These are phyloP conservation scores for Lentinus brumalis DNA, from an alignment of 768 basidiomycete species.

Conservation along the genomic window DNA sequence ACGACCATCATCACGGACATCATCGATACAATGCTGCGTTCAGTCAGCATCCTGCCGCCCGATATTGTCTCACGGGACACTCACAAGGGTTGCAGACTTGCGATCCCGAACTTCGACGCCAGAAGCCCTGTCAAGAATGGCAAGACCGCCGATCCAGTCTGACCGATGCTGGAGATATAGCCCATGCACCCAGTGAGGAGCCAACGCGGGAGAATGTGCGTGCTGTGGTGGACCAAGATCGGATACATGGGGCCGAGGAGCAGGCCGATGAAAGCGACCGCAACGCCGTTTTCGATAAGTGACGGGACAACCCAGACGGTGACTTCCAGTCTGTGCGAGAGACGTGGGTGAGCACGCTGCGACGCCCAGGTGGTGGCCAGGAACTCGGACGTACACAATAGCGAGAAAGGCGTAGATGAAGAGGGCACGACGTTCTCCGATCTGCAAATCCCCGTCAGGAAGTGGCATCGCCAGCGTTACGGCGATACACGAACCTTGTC, in stretches of 20 bases:
- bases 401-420: slow-evolving; percentile 30
- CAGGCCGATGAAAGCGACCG: slow-evolving; percentile 36
- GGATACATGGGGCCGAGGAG: slow-evolving; percentile 56
- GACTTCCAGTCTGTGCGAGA: slow-evolving; percentile 19
- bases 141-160: slow-evolving; percentile 69
- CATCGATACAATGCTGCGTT: slow-evolving; percentile 45
- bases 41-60: neutral
- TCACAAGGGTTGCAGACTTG: slow-evolving; percentile 63
- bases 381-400: slow-evolving; percentile 21
- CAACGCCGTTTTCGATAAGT: slow-evolving; percentile 52
- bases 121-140: slow-evolving; percentile 77
- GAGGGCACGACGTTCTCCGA: slow-evolving; percentile 30
- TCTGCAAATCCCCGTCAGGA: slow-evolving; percentile 12
- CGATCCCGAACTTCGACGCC: slow-evolving; percentile 61
- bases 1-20: slow-evolving; percentile 57
- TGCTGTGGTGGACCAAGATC: slow-evolving; percentile 68
- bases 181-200: slow-evolving; percentile 57
- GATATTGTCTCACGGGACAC: slow-evolving; percentile 22
- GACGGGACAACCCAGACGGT: slow-evolving; percentile 56
- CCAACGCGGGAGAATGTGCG: slow-evolving; percentile 69
- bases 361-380: no score
- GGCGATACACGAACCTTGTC: slow-evolving; percentile 4
- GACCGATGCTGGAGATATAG: slow-evolving; percentile 48
- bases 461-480: no score
- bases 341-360: neutral